Evolutionary conservation across 805 yeast genomes (phyloP).

Genomic region (Barnettozyma populi): DNA sequence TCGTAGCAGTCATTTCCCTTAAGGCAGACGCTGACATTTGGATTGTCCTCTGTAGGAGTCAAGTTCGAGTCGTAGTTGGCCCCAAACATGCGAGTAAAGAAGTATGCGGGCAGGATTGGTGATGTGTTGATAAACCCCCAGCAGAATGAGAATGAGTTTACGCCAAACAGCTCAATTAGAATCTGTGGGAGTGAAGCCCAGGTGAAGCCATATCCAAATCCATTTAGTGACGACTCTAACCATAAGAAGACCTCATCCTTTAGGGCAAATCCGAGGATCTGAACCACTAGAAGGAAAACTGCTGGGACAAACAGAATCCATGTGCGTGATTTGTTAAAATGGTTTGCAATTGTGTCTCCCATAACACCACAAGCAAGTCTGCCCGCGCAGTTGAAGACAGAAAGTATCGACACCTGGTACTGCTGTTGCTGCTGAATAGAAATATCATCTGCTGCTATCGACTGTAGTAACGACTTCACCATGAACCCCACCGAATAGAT

Average conservation of each 20-base stretch:
- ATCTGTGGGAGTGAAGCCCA: constrained; percentile 74
- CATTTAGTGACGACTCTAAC: constrained; percentile 50
- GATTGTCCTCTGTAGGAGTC: constrained; percentile 8
- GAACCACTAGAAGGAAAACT: constrained; percentile 42
- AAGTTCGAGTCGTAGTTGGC: constrained; percentile 48
- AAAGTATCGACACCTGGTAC: constrained; percentile 65
- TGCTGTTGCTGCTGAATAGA: constrained; percentile 54
- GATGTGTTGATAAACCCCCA: constrained; percentile 71
- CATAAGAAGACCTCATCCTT: constrained; percentile 36
- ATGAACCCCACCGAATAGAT: constrained; percentile 72
- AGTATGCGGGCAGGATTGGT: constrained; percentile 56
- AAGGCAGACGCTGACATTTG: constrained; percentile 19
- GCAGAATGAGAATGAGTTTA: constrained; percentile 58
- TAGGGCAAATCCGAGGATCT: constrained; percentile 38
- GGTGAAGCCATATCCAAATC: constrained; percentile 67
- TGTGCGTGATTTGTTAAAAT: constrained; percentile 41
- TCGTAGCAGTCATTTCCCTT: constrained; percentile 30
- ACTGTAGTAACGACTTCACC: constrained; percentile 41
- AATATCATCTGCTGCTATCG: constrained; percentile 14
- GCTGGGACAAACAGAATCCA: constrained; percentile 53
- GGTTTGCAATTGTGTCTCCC: constrained; percentile 54
- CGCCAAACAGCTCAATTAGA: constrained; percentile 69
- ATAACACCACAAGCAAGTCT: constrained; percentile 56
- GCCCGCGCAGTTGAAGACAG: constrained; percentile 63
- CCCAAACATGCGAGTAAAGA: constrained; percentile 61